Percentiles rank a stretch among this genome's conserved stretches.
Conservation (phyloP, 176 grass and related monocot genomes). For the Olyra latifolia region DNA sequence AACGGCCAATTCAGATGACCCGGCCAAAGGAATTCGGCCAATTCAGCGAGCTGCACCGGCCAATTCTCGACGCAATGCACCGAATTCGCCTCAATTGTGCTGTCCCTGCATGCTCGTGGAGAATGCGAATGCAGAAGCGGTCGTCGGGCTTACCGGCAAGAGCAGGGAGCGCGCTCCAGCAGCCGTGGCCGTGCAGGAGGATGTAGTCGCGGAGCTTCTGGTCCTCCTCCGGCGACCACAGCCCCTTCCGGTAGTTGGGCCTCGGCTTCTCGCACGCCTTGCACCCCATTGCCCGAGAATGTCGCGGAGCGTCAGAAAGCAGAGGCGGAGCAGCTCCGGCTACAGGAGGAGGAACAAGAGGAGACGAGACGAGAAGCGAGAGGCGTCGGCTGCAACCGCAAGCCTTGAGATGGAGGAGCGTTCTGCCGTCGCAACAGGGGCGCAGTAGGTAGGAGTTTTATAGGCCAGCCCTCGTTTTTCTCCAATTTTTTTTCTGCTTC, state of each 20-base stretch:
- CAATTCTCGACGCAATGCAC: conserved; percentile 17
- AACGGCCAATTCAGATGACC: not conserved
- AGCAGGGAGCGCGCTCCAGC: conserved; percentile 63
- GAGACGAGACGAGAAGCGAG: not conserved
- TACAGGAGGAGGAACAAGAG: not conserved
- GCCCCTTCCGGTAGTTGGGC: conserved; percentile 66
- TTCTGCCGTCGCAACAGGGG: conserved; percentile 25
- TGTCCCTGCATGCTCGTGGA: no score
- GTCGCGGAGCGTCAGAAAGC: not conserved
- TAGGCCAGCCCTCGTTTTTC: not conserved
- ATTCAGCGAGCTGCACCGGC: not conserved
- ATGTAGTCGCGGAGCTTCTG: conserved; percentile 69
- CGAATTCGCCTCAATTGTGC: conserved; percentile 7
- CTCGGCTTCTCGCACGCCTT: conserved; percentile 66
- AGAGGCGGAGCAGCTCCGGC: not conserved
- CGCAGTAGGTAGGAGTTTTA: conserved; percentile 49
- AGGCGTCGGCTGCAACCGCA: not conserved
- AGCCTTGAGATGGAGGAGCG: conserved; percentile 31
- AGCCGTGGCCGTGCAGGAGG: conserved; percentile 55
- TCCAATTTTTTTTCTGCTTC: not conserved
- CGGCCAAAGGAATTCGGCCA: not conserved
- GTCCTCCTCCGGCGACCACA: conserved; percentile 84
- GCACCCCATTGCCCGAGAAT: conserved; percentile 59
- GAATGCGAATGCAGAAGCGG: not conserved
- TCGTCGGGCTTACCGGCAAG: conserved; percentile 55